Evolutionary conservation across 1,284 basidiomycete species (phyloP), one percentile per base, ranked within the genome.

Genomic region (Ganoderma sinense): DNA sequence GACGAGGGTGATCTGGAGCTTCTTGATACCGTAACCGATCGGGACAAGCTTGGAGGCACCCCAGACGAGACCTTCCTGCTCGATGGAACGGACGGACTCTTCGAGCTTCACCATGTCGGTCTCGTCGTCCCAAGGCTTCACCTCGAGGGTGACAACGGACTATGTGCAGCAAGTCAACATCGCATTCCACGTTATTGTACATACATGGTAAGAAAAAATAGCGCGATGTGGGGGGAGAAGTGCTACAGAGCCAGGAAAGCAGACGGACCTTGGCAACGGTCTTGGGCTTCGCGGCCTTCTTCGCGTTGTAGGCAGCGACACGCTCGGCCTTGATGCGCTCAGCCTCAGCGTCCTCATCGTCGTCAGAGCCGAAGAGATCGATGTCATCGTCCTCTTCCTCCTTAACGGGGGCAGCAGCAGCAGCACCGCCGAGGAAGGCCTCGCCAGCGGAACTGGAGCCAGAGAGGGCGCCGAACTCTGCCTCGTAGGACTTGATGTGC

Each of bases 121-220:
- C 87, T 98, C 97, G 82, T 99, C 97, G 82, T 99, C 97, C 97
- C 97, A 97, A 62, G 97, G 97, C 86, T 99, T 99, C 74, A 99
- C 96, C 76, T 99, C 97, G 78, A 99, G 86, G 66, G 98, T 99
- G 66, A 97, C 96, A 72, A 97, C 89, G 75, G 96, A 97, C 95
- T 96, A 80, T 14, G 29, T 20, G 68, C 48, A 66, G 62, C 62
- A 43, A 41, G 71, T 78, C 68, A 78, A 75, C 70, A 71, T 72
- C 53, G 33, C 65, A 67, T 75, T 76, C 69, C 14, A 14, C 36
- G 20, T 40, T 48, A 53, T 13, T 13, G 64, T 73, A 70, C 45
- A 67, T 64, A 70, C 73, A 72, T 71, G 67, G 70, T 66, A 59
- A 69, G 65, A 40, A 5, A 41, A 39, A 71, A 62, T 33, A 39